These are phyloP conservation scores for Corymbia maculata DNA, from an alignment of 345 rosid species.

Conservation along the genomic window DNA sequence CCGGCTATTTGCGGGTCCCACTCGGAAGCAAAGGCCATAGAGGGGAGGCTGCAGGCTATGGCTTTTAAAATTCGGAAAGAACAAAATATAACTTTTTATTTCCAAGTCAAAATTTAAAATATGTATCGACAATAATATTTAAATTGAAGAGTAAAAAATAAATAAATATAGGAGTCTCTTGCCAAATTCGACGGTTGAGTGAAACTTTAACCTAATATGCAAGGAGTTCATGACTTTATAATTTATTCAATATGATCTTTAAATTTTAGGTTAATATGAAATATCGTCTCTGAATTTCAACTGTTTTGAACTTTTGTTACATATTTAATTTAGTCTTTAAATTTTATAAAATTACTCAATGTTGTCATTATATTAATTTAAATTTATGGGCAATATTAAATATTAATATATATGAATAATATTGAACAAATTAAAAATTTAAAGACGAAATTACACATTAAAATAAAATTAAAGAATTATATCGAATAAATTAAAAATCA, in stretches of 20 bases:
- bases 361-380: no score
- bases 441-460: no score
- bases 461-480: no score
- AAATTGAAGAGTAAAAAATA: no score
- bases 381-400: no score
- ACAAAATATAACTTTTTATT: no score
- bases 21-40: background rate
- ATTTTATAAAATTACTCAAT: background rate
- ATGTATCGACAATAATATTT: background rate
- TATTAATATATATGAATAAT: no score
- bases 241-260: no score
- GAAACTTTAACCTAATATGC: accelerated
- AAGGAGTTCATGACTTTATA: accelerated
- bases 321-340: background rate
- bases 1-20: background rate
- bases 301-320: no score
- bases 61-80: background rate
- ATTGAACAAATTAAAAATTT: no score
- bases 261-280: accelerated
- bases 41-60: background rate
- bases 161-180: background rate
- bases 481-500: no score
- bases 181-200: background rate
- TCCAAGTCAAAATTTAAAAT: background rate
- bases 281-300: no score